Evolutionary conservation across 108 stramenopile species (phyloP), one percentile per base, ranked within the genome.

Genomic region (Cyclotella distinguenda): DNA sequence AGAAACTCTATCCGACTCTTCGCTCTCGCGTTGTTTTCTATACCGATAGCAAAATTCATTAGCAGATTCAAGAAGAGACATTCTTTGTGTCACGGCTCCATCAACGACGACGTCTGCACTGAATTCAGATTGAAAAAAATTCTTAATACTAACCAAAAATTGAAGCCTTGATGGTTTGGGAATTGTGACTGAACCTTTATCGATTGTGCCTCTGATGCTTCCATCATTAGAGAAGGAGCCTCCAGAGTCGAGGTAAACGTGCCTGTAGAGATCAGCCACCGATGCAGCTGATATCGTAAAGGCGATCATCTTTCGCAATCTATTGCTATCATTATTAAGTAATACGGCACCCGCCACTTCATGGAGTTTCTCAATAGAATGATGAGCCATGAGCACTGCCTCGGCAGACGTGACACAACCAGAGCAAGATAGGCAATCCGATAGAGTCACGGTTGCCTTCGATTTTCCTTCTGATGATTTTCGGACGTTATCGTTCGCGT

Each of bases 351-450:
- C n/a, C n/a, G 53, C 63, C n/a, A 64, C 53, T 54, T 72, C 68
- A 57, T 65, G 56, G 31, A 88, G 50, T 36, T 72, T 74, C 11
- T 74, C 51, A 13, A 86, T 67, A 33, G 85, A 91, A 79, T 99
- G 97, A 58, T 95, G 87, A 42, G 91, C 81, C 80, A 99, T 75
- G 35, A 99, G 74, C 1, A 99, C 97, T 2, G 97, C 89, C 82
- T 99, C 99, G 3, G 99, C 97, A 26, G 97, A 96, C 32, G 99
- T 99, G 42, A 99, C 95, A 70, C 99, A 99, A 50, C 99, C 99
- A 23, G 83, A 84, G 71, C 99, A 99, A 10, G 99, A 97, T 59
- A 99, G 89, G 67, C 99, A 99, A 80, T 99, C 99, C 16, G 91
- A 89, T 28, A 98, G 83, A 16, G 96, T 91, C 3, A 98, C 96